Evolutionary conservation across 768 basidiomycete genomes (phyloP).

Genomic region (Tephrocybe rancida): DNA sequence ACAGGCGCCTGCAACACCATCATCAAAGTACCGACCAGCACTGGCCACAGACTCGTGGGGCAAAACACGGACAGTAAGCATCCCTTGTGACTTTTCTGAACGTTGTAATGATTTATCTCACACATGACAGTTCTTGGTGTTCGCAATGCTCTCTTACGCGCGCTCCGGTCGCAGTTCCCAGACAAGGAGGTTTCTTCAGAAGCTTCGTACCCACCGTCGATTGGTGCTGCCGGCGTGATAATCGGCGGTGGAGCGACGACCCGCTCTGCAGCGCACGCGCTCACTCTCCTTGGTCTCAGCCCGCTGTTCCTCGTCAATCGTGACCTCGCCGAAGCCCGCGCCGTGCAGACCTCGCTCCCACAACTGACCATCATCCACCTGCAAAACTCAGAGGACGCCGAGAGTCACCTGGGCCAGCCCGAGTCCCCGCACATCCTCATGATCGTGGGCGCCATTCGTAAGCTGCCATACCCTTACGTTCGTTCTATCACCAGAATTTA

Average conservation of each 20-base stretch:
- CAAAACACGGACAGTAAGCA: slow-evolving; percentile 36
- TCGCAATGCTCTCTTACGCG: slow-evolving; percentile 32
- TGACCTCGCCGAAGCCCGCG: slow-evolving; percentile 30
- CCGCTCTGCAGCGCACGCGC: slow-evolving; percentile 40
- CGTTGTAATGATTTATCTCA: not conserved
- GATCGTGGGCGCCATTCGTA: slow-evolving; percentile 38
- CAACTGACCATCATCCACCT: slow-evolving; percentile 33
- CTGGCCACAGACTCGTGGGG: slow-evolving; percentile 31
- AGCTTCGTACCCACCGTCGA: slow-evolving; percentile 18
- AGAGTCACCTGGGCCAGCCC: slow-evolving; percentile 25
- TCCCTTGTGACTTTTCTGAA: not conserved
- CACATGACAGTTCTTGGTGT: slow-evolving; percentile 36
- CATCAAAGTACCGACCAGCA: slow-evolving; percentile 30
- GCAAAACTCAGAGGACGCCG: slow-evolving; percentile 28
- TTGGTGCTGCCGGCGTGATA: slow-evolving; percentile 29
- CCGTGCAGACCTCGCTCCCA: slow-evolving; percentile 26
- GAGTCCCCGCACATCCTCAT: slow-evolving; percentile 28
- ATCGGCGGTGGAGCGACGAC: slow-evolving; percentile 42
- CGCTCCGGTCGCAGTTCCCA: slow-evolving; percentile 27
- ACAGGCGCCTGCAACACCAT: slow-evolving; percentile 38
- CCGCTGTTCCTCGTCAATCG: slow-evolving; percentile 41
- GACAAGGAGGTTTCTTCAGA: slow-evolving; percentile 17
- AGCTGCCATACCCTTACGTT: slow-evolving; percentile 2
- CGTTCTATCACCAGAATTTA: not conserved
- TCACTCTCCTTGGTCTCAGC: slow-evolving; percentile 56